A percentile compares a stretch with the other conserved stretches of the same genome.
Evolutionary conservation across 179 eudicot genomes (phyloP).

Genomic region (Corrigiola litoralis): DNA sequence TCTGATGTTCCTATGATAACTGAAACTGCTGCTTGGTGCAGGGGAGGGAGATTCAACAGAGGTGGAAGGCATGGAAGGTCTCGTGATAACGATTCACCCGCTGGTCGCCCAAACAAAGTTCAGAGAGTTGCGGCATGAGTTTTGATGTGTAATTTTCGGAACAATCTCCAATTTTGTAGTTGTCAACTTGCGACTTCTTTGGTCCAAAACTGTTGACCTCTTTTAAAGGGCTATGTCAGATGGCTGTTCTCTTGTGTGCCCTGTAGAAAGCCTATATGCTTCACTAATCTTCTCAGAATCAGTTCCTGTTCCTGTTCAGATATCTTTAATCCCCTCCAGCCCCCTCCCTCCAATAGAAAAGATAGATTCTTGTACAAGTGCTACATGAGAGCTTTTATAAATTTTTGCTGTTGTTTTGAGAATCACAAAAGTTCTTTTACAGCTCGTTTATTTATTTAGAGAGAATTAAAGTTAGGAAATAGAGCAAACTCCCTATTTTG

Average conservation of each 20-base stretch:
- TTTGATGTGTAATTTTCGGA: neutral
- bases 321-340: too few species aligned
- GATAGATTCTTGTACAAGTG: too few species aligned
- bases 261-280: too few species aligned
- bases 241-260: neutral
- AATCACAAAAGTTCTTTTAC: too few species aligned
- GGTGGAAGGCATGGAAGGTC: slow-evolving; percentile 71
- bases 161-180: slow-evolving; percentile 8
- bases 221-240: neutral
- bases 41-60: slow-evolving; percentile 67
- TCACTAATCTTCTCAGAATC: too few species aligned
- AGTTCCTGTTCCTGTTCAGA: too few species aligned
- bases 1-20: neutral
- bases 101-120: slow-evolving; percentile 53
- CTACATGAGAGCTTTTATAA: too few species aligned
- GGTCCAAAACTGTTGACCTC: neutral
- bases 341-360: too few species aligned
- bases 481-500: too few species aligned
- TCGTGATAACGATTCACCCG: slow-evolving; percentile 42
- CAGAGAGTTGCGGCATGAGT: slow-evolving; percentile 53
- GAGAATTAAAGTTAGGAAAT: too few species aligned
- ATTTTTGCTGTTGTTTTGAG: too few species aligned
- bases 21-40: slow-evolving; percentile 21
- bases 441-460: too few species aligned
- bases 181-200: slow-evolving; percentile 13